Evolutionary conservation across 129 eudicot genomes (phyloP), one percentile per base, ranked within the genome.

Genomic region (Cynara cardunculus): DNA sequence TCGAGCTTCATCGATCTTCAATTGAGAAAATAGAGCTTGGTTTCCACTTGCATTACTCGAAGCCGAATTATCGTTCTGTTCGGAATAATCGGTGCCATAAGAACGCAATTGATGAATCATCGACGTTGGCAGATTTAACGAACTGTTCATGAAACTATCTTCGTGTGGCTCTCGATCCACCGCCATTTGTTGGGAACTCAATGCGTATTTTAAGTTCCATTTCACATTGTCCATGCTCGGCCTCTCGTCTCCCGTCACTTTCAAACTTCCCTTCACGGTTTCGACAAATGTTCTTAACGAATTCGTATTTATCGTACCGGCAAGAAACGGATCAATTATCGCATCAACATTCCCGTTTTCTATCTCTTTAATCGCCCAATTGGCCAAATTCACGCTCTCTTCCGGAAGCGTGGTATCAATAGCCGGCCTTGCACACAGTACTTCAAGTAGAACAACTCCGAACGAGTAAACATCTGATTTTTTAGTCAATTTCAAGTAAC

Each of bases 391-490:
- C 16, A 41, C 16, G 0, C 16, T 10, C 25, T 81, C 86, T 82
- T 90, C 80, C 11, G 92, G 89, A 72, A 83, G 87, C 30, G 25
- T 78, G 8, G 27, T 78, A 61, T 83, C 84, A 18, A 89, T 49
- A 25, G 84, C 96, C 0, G 90, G 90, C 75, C 91, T 85, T 1
- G 93, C 93, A 37, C 93, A 91, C 0, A 91, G 80, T 24, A 89
- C 90, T 83, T 91, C 94, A 9, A 91, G 87, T 21, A 91, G 78
- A 14, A 91, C 96, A 1, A 91, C 93, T 18, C 93, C 93, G 12
- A 91, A 91, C 3, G 93, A 84, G 74, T 89, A 91, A 30, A 91
- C 93, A 69, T 89, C 92, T 0, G 93, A 89, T 34, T 91, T 91
- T 62, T 84, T 85, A 10, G 97, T 91, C 49, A 87, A 74, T 30